Evolutionary conservation across 1,139 yeast genomes (phyloP).

Genomic region (Candida anutae): DNA sequence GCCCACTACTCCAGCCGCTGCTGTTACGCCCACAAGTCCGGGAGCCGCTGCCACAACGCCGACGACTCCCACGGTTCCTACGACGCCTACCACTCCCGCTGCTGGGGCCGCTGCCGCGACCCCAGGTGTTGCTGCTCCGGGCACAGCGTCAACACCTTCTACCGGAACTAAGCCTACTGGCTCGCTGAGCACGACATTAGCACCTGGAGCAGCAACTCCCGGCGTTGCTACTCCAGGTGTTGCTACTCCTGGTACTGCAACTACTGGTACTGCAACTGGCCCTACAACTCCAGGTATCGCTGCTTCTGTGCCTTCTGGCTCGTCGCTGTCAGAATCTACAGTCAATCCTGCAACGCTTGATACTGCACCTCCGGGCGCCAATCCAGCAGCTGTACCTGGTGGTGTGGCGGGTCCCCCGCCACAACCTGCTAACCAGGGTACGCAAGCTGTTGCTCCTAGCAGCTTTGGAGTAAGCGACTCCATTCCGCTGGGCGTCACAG

Average conservation of each 20-base stretch:
- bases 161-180: slow-evolving; percentile 7
- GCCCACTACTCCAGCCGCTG: slow-evolving; percentile 5
- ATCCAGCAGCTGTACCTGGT: too few species aligned
- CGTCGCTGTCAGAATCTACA: neutral
- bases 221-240: slow-evolving; percentile 9
- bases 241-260: slow-evolving; percentile 7
- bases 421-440: too few species aligned
- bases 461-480: too few species aligned
- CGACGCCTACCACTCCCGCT: slow-evolving; percentile 5
- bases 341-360: neutral
- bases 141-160: slow-evolving; percentile 7
- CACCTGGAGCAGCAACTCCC: slow-evolving; percentile 8
- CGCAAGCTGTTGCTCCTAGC: too few species aligned
- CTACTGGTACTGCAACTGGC: slow-evolving; percentile 7
- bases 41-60: slow-evolving; percentile 7
- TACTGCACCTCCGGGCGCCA: neutral
- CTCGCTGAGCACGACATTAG: slow-evolving; percentile 8
- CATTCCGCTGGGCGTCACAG: too few species aligned
- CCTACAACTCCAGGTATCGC: slow-evolving; percentile 11
- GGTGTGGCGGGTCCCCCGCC: too few species aligned
- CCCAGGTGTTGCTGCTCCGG: slow-evolving; percentile 4
- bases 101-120: slow-evolving; percentile 4
- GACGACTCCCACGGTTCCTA: slow-evolving; percentile 3
- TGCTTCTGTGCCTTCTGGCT: too few species aligned
- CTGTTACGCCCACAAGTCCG: slow-evolving; percentile 14